Conservation (phyloP, 306 rosid genomes). For the Sphenostylis stenocarpa region DNA sequence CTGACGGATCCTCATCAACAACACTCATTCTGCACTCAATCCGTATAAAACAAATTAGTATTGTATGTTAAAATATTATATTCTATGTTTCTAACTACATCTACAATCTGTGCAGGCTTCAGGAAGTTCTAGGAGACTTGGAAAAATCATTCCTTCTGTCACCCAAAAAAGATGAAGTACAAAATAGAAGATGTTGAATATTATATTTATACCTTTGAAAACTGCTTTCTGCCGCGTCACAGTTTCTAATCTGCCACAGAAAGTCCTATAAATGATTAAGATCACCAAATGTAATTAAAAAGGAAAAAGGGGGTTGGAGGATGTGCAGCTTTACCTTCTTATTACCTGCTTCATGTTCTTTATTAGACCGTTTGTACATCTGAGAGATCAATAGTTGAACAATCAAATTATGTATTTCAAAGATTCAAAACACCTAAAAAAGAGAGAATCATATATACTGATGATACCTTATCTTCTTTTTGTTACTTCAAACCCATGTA, state of each 20-base stretch:
- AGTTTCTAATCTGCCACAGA: constrained; percentile 26
- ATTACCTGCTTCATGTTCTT: constrained; percentile 1
- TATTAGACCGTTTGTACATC: constrained; percentile 24
- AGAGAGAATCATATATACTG: not conserved
- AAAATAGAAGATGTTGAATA: not conserved
- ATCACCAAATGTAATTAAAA: not conserved
- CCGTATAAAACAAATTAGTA: not conserved
- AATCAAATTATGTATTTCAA: constrained; percentile 13
- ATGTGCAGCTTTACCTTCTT: constrained; percentile 20
- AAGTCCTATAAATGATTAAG: constrained; percentile 21
- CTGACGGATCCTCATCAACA: constrained; percentile 28
- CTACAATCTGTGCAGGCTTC: not conserved
- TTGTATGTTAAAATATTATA: not conserved
- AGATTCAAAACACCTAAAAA: constrained; percentile 22
- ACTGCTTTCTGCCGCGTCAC: constrained; percentile 24
- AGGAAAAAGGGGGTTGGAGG: not conserved
- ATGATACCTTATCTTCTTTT: not conserved
- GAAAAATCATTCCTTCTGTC: not conserved
- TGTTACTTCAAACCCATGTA: not conserved
- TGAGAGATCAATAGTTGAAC: constrained; percentile 22
- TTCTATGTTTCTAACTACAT: not conserved
- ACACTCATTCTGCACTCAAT: constrained; percentile 39
- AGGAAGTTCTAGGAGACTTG: not conserved
- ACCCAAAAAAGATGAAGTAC: not conserved
- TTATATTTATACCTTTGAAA: constrained; percentile 29